These are phyloP conservation scores for Sporobolomyces phaffii DNA, from an alignment of 768 basidiomycete species.

Conservation along the genomic window DNA sequence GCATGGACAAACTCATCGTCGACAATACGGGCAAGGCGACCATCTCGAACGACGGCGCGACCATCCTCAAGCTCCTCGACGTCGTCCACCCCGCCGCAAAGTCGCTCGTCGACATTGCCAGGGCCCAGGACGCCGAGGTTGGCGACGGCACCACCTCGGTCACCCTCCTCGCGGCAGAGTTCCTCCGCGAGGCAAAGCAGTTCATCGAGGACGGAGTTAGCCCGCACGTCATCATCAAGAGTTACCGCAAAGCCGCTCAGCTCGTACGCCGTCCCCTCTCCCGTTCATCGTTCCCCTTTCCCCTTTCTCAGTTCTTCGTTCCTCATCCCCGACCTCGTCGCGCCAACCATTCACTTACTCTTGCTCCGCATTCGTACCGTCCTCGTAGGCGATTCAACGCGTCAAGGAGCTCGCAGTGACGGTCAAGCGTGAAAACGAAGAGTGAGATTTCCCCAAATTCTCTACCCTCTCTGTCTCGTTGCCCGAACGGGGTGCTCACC, in stretches of 20 bases:
- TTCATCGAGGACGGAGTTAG: conserved; percentile 96
- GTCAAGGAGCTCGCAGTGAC: conserved; percentile 84
- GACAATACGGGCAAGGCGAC: conserved; percentile 89
- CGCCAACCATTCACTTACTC: neutral
- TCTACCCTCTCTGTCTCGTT: neutral
- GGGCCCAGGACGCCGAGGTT: conserved; percentile 96
- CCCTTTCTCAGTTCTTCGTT: neutral
- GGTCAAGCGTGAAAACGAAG: conserved; percentile 81
- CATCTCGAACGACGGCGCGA: conserved; percentile 99
- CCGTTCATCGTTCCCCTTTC: neutral
- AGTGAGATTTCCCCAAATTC: conserved; percentile 53
- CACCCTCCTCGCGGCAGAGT: conserved; percentile 84
- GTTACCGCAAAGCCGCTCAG: conserved; percentile 77
- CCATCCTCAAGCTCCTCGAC: conserved; percentile 92
- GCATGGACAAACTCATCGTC: conserved; percentile 92
- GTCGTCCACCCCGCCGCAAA: conserved; percentile 97
- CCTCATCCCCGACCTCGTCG: neutral
- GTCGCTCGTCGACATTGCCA: conserved; percentile 95
- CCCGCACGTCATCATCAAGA: conserved; percentile 96
- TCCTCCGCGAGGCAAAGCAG: conserved; percentile 82
- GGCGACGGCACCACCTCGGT: conserved; percentile 98
- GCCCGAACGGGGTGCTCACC: neutral
- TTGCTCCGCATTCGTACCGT: no score
- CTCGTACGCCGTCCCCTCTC: conserved; percentile 57
- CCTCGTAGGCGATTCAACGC: conserved; percentile 66